A percentile compares a stretch with the other conserved stretches of the same genome.
Conservation (phyloP, 371 early-diverging fungal genomes). For the Fennellomyces sp. region DNA sequence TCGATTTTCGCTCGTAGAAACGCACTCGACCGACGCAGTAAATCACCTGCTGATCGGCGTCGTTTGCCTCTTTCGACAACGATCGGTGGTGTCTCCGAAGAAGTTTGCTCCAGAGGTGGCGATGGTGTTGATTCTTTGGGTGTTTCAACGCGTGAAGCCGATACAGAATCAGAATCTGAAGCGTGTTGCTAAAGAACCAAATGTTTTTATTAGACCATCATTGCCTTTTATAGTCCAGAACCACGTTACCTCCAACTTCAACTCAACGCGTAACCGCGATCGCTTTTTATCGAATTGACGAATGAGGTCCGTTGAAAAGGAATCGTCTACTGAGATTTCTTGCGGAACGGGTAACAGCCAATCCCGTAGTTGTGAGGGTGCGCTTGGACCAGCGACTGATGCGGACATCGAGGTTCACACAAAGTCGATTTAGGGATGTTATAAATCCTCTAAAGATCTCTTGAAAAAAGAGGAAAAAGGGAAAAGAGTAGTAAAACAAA, state of each 20-base stretch:
- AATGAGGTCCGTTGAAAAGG: slow-evolving; percentile 41
- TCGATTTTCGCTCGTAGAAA: slow-evolving; percentile 46
- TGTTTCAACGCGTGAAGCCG: neutral
- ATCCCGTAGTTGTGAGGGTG: slow-evolving; percentile 8
- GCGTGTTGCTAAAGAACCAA: neutral
- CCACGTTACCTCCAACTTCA: slow-evolving; percentile 33
- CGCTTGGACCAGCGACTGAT: slow-evolving; percentile 11
- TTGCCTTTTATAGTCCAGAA: slow-evolving; percentile 17
- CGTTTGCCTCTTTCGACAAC: slow-evolving; percentile 7
- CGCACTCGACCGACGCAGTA: slow-evolving; percentile 47
- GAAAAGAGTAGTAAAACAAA: neutral
- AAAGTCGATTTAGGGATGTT: neutral
- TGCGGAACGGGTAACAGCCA: slow-evolving; percentile 16
- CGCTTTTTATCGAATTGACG: slow-evolving; percentile 41
- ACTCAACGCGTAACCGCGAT: slow-evolving; percentile 35
- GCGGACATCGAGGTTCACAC: slow-evolving; percentile 9
- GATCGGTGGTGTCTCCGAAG: neutral
- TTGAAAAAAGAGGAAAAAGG: neutral
- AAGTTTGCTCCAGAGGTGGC: neutral
- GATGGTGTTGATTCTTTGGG: slow-evolving; percentile 1
- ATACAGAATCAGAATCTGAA: slow-evolving; percentile 1
- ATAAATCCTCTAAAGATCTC: neutral
- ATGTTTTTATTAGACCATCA: neutral
- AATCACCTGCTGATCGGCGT: slow-evolving; percentile 42
- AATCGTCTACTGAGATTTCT: slow-evolving; percentile 19